A percentile compares a stretch with the other conserved stretches of the same genome.
Evolutionary conservation across 2,329 filamentous ascomycete genomes (phyloP).

Genomic region (Pseudofabraea citricarpa): DNA sequence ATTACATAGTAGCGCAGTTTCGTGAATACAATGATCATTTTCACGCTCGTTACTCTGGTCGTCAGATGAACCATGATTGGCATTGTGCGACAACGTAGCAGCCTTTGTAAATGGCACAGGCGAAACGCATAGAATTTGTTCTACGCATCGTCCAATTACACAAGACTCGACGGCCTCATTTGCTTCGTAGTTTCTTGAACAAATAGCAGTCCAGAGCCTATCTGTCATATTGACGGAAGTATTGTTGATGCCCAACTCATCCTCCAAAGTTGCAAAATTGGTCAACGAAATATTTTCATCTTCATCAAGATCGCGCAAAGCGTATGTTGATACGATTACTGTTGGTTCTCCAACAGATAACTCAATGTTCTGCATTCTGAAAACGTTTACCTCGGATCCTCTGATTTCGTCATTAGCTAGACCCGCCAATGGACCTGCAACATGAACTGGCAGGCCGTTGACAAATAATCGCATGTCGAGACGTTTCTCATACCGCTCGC

Average conservation of each 20-base stretch:
- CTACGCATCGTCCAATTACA: constrained; percentile 13
- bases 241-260: constrained; percentile 10
- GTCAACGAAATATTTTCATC: background rate
- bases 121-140: constrained; percentile 15
- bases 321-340: constrained; percentile 11
- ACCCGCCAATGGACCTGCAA: constrained; percentile 2
- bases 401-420: constrained; percentile 5
- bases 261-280: constrained; percentile 5
- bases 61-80: no score
- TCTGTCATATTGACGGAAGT: constrained; percentile 11
- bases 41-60: no score
- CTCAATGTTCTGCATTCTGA: constrained; percentile 7
- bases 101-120: constrained; percentile 5
- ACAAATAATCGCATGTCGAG: constrained; percentile 12
- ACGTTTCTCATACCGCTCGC: constrained; percentile 8
- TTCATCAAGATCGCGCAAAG: constrained; percentile 3
- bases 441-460: constrained; percentile 4
- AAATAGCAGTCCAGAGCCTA: constrained; percentile 12
- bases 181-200: constrained; percentile 11
- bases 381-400: constrained; percentile 7
- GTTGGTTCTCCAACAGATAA: constrained; percentile 8
- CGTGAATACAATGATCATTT: background rate
- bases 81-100: no score
- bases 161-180: constrained; percentile 12
- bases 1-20: constrained; percentile 13